These are phyloP conservation scores for Tricholoma terreum DNA, from an alignment of 768 basidiomycete species.

Conservation along the genomic window DNA sequence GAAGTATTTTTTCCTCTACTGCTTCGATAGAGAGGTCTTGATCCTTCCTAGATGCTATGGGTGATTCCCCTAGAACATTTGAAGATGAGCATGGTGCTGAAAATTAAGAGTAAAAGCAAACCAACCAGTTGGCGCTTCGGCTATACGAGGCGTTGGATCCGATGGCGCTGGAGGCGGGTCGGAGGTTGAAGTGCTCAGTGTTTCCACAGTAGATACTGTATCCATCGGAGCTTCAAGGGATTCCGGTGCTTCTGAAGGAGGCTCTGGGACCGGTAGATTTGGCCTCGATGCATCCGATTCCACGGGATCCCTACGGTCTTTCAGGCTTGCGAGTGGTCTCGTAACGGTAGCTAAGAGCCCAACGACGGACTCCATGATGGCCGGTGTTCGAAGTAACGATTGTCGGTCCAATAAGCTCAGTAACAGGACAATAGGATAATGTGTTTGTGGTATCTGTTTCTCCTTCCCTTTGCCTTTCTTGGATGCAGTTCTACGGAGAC, in stretches of 20 bases:
- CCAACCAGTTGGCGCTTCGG: conserved; percentile 1
- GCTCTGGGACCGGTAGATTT: neutral
- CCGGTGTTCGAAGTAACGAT: conserved; percentile 78
- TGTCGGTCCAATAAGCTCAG: conserved; percentile 86
- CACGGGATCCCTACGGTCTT: conserved; percentile 41
- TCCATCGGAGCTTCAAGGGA: conserved; percentile 5
- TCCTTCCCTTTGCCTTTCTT: conserved; percentile 98
- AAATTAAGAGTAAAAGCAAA: neutral
- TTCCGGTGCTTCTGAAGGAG: neutral
- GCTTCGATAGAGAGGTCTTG: conserved; percentile 31
- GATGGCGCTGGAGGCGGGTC: neutral
- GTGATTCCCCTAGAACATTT: conserved; percentile 1
- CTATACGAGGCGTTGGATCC: neutral
- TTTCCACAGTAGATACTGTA: neutral
- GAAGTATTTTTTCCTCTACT: conserved; percentile 47
- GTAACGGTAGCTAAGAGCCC: conserved; percentile 86
- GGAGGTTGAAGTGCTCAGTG: neutral
- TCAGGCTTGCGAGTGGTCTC: conserved; percentile 69
- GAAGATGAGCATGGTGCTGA: neutral
- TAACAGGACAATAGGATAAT: conserved; percentile 89
- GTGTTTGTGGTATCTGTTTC: conserved; percentile 72
- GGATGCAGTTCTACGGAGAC: conserved; percentile 60
- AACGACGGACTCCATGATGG: conserved; percentile 92
- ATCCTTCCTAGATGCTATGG: conserved; percentile 16
- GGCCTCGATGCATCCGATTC: conserved; percentile 19